Conservation (phyloP, 148 eudicot genomes). For the Cornus florida region DNA sequence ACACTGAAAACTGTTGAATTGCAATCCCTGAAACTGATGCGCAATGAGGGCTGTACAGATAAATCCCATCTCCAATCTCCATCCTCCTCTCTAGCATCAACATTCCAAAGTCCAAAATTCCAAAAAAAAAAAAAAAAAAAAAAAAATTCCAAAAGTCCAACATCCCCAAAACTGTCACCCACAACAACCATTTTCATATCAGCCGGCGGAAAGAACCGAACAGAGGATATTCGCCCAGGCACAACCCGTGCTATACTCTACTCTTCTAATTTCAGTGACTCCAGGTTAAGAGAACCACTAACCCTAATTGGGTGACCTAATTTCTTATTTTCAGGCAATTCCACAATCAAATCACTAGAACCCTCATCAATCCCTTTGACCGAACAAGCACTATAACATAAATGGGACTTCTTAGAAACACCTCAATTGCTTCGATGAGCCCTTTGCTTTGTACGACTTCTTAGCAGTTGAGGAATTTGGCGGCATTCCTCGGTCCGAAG, state of each 20-base stretch:
- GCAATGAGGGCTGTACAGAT: constrained; percentile 64
- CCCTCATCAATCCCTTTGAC: not conserved
- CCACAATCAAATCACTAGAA: not conserved
- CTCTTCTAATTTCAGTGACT: constrained; percentile 43
- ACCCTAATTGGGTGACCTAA: constrained; percentile 8
- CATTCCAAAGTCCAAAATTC: constrained; percentile 61
- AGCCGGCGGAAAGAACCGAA: constrained; percentile 61
- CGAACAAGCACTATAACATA: constrained; percentile 1
- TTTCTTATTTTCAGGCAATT: not conserved
- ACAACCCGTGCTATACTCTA: constrained; percentile 76
- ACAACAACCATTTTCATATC: constrained; percentile 63
- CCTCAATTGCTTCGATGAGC: constrained; percentile 38
- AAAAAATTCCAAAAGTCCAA: constrained; percentile 47
- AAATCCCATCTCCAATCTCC: constrained; percentile 59
- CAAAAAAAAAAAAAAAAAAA: too few relatives aligned
- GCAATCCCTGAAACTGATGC: constrained; percentile 65
- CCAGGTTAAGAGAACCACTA: constrained; percentile 48
- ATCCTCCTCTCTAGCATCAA: constrained; percentile 46
- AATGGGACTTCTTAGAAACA: constrained; percentile 16
- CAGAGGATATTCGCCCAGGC: constrained; percentile 52
- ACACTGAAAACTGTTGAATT: constrained; percentile 63
- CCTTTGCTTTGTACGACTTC: constrained; percentile 31
- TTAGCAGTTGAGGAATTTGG: constrained; percentile 49
- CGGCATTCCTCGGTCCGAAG: constrained; percentile 54
- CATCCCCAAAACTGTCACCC: constrained; percentile 70